Conservation (phyloP, 352 stramenopile genomes). For the Pseudoperonospora humuli region DNA sequence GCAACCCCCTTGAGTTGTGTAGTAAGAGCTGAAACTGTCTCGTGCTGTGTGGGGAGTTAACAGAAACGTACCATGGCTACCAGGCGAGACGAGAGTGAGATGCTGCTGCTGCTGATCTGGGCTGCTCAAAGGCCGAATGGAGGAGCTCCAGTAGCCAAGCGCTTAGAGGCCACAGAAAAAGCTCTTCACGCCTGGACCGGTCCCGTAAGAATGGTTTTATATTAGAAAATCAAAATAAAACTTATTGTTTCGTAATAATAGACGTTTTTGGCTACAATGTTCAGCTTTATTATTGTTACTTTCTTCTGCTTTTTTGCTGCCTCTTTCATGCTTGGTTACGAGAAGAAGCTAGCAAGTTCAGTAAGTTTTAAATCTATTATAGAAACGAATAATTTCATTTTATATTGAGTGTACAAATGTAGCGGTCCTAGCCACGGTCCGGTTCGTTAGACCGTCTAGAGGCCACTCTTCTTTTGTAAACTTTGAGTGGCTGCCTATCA, state of each 20-base stretch:
- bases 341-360: too few species aligned
- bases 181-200: conserved; percentile 10
- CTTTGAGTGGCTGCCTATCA: too few species aligned
- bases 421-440: too few species aligned
- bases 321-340: too few species aligned
- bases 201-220: background rate
- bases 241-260: background rate
- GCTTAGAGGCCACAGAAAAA: conserved; percentile 26
- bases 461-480: too few species aligned
- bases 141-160: conserved; percentile 19
- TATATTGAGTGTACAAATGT: too few species aligned
- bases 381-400: too few species aligned
- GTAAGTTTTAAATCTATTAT: too few species aligned
- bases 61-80: conserved; percentile 40
- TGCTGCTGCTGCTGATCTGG: conserved; percentile 38
- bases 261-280: background rate
- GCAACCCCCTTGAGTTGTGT: background rate
- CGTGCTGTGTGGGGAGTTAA: too few species aligned
- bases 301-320: too few species aligned
- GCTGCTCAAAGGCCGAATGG: conserved; percentile 32
- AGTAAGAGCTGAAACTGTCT: background rate
- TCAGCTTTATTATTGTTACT: too few species aligned
- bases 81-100: conserved; percentile 28
- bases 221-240: background rate
- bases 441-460: too few species aligned